phyloP scores from a whole-genome alignment of 805 yeast genomes.

The Priceomyces medius region DNA sequence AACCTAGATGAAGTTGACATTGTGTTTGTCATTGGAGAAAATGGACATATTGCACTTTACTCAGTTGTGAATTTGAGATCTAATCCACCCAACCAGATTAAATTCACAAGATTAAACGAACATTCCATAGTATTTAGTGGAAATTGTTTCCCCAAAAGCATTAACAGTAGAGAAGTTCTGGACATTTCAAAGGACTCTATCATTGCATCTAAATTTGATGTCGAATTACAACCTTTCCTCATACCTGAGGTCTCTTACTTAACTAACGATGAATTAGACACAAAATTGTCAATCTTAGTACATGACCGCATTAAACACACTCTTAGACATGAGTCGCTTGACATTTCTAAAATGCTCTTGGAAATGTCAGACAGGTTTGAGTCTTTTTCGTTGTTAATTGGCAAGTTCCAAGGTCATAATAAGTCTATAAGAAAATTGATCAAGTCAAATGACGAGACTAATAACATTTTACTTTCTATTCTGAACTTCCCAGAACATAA shows the following conservation, averaged over 20 bases:
- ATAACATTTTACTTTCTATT: conserved; percentile 33
- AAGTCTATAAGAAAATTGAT: conserved; percentile 70
- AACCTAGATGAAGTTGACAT: conserved; percentile 17
- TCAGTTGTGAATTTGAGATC: conserved; percentile 50
- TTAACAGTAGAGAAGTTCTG: background rate
- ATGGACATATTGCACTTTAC: conserved; percentile 44
- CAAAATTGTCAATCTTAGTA: conserved; percentile 21
- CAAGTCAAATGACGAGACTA: conserved; percentile 49
- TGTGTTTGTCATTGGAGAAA: conserved; percentile 41
- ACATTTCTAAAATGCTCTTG: conserved; percentile 9
- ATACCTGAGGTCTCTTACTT: conserved; percentile 4
- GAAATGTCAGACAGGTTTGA: conserved; percentile 1
- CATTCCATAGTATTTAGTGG: conserved; percentile 11
- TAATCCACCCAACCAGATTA: conserved; percentile 56
- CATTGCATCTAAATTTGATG: conserved; percentile 13
- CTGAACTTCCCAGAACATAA: conserved; percentile 39
- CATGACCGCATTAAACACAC: conserved; percentile 40
- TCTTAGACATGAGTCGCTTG: conserved; percentile 24
- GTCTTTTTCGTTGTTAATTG: conserved; percentile 17
- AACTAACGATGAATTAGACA: background rate
- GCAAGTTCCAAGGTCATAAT: conserved; percentile 80
- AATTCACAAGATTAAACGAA: conserved; percentile 34
- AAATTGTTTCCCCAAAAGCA: conserved; percentile 13
- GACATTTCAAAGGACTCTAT: conserved; percentile 8
- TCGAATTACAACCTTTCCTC: conserved; percentile 7